Evolutionary conservation across 306 rosid species (phyloP), one percentile per base, ranked within the genome.

Genomic region (Rubus idaeus): DNA sequence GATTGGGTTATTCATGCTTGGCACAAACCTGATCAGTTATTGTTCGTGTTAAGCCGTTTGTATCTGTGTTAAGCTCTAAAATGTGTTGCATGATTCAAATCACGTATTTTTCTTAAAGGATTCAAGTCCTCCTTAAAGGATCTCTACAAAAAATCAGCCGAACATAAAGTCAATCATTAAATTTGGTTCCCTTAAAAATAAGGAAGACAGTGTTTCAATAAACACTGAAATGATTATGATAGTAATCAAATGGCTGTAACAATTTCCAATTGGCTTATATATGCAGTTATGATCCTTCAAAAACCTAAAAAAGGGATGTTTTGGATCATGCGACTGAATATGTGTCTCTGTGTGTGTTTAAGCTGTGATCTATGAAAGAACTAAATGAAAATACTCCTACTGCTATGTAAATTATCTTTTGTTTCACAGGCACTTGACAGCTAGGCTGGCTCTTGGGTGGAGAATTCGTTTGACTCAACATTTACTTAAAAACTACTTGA

Each of bases 391-490:
- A 68, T 42, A 18, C 35, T 69, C 46, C 42, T 26, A 21, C 42
- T 16, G 45, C 44, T 47, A 35, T 63, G 51, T 52, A 3, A 39
- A 17, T 71, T 45, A 26, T 74, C 23, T 49, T 42, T 81, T 82
- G 39, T 71, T 83, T 71, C 74, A 47, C 90, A 95, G 99, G 88
- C 92, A 92, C 90, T 81, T 89, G 85, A 95, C 89, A 72, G 86
- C 97, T 75, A 89, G 88, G 88, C 81, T 95, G 81, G 99, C 99
- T 77, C 96, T 95, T 74, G 97, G 97, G 74, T 92, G 99, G 97
- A 89, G 99, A 86, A 91, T 91, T 77, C 94, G 97, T 58, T 89
- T 95, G 92, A 95, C 99, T 23, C 87, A 91, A 69, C 97, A 95
- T 87, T 89, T 95, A 64, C 89, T 92, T 52, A 89, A 89, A 74